Conservation (phyloP, 2,329 filamentous ascomycete genomes). For the Teratosphaeria destructans region DNA sequence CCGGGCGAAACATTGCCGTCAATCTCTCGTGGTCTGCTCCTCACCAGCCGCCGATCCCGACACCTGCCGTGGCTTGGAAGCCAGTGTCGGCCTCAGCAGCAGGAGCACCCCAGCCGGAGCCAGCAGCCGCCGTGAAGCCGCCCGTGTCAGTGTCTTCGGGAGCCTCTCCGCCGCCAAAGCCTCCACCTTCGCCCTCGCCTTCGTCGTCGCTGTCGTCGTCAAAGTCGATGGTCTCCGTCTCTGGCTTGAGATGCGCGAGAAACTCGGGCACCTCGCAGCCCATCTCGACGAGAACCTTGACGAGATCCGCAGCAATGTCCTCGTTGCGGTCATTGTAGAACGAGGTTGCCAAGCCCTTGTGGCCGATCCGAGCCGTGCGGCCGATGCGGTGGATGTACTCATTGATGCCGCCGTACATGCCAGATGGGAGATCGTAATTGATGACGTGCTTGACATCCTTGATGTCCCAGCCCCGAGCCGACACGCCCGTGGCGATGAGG, state of each 20-base stretch:
- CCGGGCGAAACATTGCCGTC: not conserved
- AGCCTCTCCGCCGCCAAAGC: slow-evolving; percentile 2
- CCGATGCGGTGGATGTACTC: slow-evolving; percentile 95
- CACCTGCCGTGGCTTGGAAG: not conserved
- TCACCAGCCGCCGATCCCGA: not conserved
- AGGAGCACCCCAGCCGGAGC: slow-evolving; percentile 11
- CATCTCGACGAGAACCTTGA: slow-evolving; percentile 72
- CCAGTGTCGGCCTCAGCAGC: slow-evolving; percentile 1
- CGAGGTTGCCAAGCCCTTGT: slow-evolving; percentile 73
- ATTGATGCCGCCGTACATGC: slow-evolving; percentile 71
- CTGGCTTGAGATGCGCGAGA: slow-evolving; percentile 53
- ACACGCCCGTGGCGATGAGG: slow-evolving; percentile 75
- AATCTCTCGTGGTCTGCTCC: not conserved
- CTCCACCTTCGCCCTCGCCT: not conserved
- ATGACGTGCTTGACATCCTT: slow-evolving; percentile 81
- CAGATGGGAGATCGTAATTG: slow-evolving; percentile 78
- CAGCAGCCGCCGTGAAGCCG: slow-evolving; percentile 4
- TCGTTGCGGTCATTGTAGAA: slow-evolving; percentile 77
- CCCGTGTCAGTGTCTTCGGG: slow-evolving; percentile 9
- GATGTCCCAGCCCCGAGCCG: slow-evolving; percentile 81
- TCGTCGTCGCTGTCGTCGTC: slow-evolving; percentile 11
- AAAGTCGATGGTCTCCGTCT: slow-evolving; percentile 30
- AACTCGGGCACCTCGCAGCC: slow-evolving; percentile 75
- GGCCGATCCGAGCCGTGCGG: slow-evolving; percentile 87
- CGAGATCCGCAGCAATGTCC: slow-evolving; percentile 60